phyloP scores from a whole-genome alignment of 306 rosid species.

The Acacia confusa region DNA sequence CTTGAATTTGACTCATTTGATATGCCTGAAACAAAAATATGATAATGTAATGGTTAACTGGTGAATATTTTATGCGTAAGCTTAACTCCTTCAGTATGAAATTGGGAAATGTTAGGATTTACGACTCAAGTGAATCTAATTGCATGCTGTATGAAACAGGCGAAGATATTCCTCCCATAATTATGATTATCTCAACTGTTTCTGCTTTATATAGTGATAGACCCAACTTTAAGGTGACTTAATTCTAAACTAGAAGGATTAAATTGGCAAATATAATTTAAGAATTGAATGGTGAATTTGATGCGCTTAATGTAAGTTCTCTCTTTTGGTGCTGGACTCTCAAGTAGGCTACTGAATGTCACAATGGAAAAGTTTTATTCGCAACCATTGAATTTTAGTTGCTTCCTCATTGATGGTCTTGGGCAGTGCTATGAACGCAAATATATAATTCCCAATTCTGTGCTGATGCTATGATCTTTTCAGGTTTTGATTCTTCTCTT shows the following conservation, averaged over 20 bases:
- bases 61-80: not conserved
- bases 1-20: not conserved
- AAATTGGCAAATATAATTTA: not conserved
- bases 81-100: not conserved
- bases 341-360: slow-evolving; percentile 4
- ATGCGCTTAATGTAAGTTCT: not conserved
- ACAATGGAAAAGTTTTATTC: not conserved
- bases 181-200: not conserved
- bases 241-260: slow-evolving; percentile 8
- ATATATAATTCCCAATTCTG: not conserved
- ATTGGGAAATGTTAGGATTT: not conserved
- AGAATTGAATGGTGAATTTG: slow-evolving; percentile 5
- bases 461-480: slow-evolving; percentile 26
- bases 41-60: not conserved
- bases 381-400: not conserved
- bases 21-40: not conserved
- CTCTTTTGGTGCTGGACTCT: slow-evolving; percentile 14
- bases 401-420: not conserved
- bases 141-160: not conserved
- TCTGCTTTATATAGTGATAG: not conserved
- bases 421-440: not conserved
- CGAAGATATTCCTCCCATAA: not conserved
- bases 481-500: slow-evolving; percentile 88
- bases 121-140: not conserved
- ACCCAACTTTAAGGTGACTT: not conserved